Base-by-base conservation (phyloP, 2,329 filamentous ascomycete species). In the Paecilomyces sp. region DNA sequence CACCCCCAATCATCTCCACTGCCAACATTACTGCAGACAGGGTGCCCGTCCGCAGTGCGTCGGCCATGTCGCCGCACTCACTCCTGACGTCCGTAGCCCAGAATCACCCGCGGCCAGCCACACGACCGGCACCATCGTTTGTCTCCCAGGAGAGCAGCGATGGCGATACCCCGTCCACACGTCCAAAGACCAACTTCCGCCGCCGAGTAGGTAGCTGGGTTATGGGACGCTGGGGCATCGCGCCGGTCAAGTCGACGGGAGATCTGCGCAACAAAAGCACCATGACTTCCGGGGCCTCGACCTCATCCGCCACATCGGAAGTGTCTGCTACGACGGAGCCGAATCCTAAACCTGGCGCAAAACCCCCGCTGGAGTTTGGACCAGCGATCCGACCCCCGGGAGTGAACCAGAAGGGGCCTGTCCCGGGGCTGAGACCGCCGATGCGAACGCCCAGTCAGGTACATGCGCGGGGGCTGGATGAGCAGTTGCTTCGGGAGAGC, bases 341-440 rank as follows among this genome's bases (percentile, higher is more conserved):
- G 3, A 41, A 24, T 28, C 8, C 55, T 13, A 51, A 13, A 51
- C 33, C 55, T 18, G n/a, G 50, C 56, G 18, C 57, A 53, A 58
- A 85, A 54, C 73, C 81, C 1, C 87, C 86, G 0, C 78, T 82
- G 1, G 85, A 89, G 53, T 84, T 85, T 76, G 74, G 12, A 59
- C 57, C 56, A 60, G 54, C 34, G 54, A 15, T 55, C 52, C 80
- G 90, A 52, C 75, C 83, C 3, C 84, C 89, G 1, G 90, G 90
- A 0, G 91, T 94, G 69, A 94, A 94, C 67, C 90, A 93, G 70
- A 82, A 84, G 1, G 90, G 90, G 0, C 81, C 85, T 0, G 88
- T 94, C 52, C 85, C 88, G 0, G 90, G 90, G 0, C 88, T 93
- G 64, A 80, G 85, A 74, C 68, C 83, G 75, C 73, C 83, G 73